Base-by-base conservation (phyloP, 1,139 yeast species). In the Candida gigantensis region DNA sequence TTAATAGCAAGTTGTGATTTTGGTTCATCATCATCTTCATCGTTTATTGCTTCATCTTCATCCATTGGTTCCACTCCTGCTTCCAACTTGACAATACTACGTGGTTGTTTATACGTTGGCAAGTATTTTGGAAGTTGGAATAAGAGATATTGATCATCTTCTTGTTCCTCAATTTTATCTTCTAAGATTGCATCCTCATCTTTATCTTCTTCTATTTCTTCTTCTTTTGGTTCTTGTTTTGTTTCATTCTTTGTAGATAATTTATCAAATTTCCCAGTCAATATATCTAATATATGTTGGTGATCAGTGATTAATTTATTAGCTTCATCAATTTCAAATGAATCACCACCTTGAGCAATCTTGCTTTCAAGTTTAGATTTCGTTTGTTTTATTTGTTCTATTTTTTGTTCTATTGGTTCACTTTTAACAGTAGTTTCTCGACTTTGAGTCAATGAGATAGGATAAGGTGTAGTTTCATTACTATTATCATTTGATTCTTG, bases 51-150 rank as follows among this genome's bases (percentile, higher is more conserved):
- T 5, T 12, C 24, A 3, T 27, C 36, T 17, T 35, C 43, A 7
- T 32, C 44, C 17, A 38, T 40, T 32, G 46, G 44, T 25, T 49
- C 41, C 32, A 51, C 44, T 15, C 46, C 47, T 8, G 39, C 44
- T 20, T 50, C 47, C 12, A 37, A 51, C 14, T 47, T 40, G 3
- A 41, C 44, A 8, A 36, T 33, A 10, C 32, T 36, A 15, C 36
- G 49, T 15, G 37, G 49, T 25, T 49, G 44, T 35, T 59, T 58
- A 42, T 81, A 81, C 8, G 61, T 46, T 0, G 96, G 96, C 38
- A 85, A 60, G 11, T 74, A 60, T 26, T 77, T 73, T 5, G 96
- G 96, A 41, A 89, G 62, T 53, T 89, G 96, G 49, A 88, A 62
- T 35, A 86, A 67, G 43, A 83, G 62, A 42, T 76, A 68, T 32